A percentile compares a stretch with the other conserved stretches of the same genome.
Conservation (phyloP, 257 asterid genomes). For the Plantago ovata region DNA sequence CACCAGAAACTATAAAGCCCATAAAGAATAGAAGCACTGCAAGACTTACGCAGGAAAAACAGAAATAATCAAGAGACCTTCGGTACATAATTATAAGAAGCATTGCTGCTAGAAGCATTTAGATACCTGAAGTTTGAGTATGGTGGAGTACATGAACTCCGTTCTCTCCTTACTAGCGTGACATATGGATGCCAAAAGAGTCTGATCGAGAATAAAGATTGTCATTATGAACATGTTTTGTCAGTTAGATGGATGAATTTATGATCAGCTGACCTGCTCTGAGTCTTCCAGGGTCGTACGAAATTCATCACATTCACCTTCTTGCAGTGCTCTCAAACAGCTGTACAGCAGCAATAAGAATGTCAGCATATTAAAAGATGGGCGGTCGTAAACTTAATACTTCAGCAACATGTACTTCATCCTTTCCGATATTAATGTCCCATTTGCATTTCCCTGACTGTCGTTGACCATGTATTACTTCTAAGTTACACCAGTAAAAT, state of each 20-base stretch:
- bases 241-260: slow-evolving; percentile 13
- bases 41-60: slow-evolving; percentile 15
- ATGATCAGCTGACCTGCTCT: slow-evolving; percentile 56
- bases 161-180: slow-evolving; percentile 95
- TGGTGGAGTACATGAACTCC: slow-evolving; percentile 69
- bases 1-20: slow-evolving; percentile 8
- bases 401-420: too few relatives aligned
- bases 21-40: slow-evolving; percentile 15
- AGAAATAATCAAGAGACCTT: slow-evolving; percentile 7
- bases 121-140: slow-evolving; percentile 86
- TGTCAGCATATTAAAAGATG: slow-evolving; percentile 19
- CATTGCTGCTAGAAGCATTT: slow-evolving; percentile 17
- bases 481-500: neutral
- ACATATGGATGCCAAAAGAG: slow-evolving; percentile 76
- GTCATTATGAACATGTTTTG: slow-evolving; percentile 18
- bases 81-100: slow-evolving; percentile 6
- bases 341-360: slow-evolving; percentile 41
- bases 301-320: slow-evolving; percentile 74
- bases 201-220: slow-evolving; percentile 42
- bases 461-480: neutral
- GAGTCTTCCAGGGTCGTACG: slow-evolving; percentile 54
- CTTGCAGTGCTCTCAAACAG: slow-evolving; percentile 82
- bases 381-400: neutral
- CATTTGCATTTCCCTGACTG: too few relatives aligned
- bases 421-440: neutral